A percentile compares a stretch with the other conserved stretches of the same genome.
Evolutionary conservation across 1,284 basidiomycete genomes (phyloP).

Genomic region (Pseudozyma pruni): DNA sequence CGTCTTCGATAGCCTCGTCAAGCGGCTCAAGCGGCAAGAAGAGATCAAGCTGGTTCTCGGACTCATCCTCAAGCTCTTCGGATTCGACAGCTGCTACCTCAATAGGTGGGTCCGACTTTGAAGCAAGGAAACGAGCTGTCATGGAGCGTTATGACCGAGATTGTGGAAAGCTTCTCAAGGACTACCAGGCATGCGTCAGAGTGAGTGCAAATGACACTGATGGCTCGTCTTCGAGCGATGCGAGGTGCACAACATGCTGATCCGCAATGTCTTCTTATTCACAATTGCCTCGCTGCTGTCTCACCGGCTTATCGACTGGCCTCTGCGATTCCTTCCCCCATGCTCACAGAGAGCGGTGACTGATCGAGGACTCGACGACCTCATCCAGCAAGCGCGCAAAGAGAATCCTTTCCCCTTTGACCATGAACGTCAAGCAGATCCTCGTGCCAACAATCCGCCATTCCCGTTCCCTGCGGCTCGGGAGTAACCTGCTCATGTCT

Average conservation of each 20-base stretch:
- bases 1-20: neutral
- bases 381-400: slow-evolving; percentile 79
- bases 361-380: slow-evolving; percentile 78
- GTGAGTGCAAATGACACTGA: slow-evolving; percentile 69
- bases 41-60: slow-evolving; percentile 37
- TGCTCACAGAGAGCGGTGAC: slow-evolving; percentile 79
- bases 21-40: slow-evolving; percentile 17
- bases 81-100: slow-evolving; percentile 13
- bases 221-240: too few relatives aligned
- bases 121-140: slow-evolving; percentile 31
- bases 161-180: slow-evolving; percentile 82
- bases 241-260: too few relatives aligned
- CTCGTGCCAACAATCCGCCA: slow-evolving; percentile 46
- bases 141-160: slow-evolving; percentile 75
- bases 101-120: slow-evolving; percentile 23
- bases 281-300: too few relatives aligned
- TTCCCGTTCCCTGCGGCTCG: slow-evolving; percentile 58
- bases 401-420: slow-evolving; percentile 66
- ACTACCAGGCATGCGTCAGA: slow-evolving; percentile 83
- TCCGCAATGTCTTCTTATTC: too few relatives aligned
- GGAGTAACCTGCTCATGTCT: slow-evolving; percentile 13
- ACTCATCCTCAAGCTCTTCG: slow-evolving; percentile 17
- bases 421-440: slow-evolving; percentile 30
- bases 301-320: too few relatives aligned
- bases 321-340: neutral